phyloP scores from a whole-genome alignment of 2,329 filamentous ascomycete genomes.

The Knufia fluminis region DNA sequence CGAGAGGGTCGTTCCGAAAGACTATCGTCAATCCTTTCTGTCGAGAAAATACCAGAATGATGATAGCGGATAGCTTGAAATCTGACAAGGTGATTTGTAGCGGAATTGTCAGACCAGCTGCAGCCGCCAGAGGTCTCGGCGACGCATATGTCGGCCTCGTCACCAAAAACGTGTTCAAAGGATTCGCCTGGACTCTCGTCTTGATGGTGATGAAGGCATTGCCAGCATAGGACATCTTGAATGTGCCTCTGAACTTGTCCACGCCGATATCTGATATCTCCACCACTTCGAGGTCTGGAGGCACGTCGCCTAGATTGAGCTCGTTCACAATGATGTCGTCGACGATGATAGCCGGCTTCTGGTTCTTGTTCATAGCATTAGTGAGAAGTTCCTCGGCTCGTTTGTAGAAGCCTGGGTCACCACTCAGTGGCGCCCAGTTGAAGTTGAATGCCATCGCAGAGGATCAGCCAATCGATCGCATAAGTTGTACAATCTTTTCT shows the following conservation, averaged over 20 bases:
- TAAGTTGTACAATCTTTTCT: too few species aligned
- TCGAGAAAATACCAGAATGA: constrained; percentile 94
- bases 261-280: constrained; percentile 97
- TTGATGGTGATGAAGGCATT: constrained; percentile 93
- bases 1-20: constrained; percentile 94
- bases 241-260: constrained; percentile 93
- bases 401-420: constrained; percentile 82
- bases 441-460: constrained; percentile 96
- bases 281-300: constrained; percentile 89
- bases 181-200: constrained; percentile 95
- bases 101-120: constrained; percentile 87
- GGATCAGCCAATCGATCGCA: not conserved
- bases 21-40: constrained; percentile 95
- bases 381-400: constrained; percentile 91
- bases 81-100: constrained; percentile 93
- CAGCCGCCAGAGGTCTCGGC: constrained; percentile 78
- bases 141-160: constrained; percentile 89
- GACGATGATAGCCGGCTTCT: constrained; percentile 96
- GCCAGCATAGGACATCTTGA: constrained; percentile 97
- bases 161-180: constrained; percentile 86
- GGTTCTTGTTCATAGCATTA: constrained; percentile 90
- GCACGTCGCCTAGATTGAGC: constrained; percentile 88
- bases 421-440: constrained; percentile 99
- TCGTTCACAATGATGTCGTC: constrained; percentile 91
- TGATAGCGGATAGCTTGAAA: constrained; percentile 91